Evolutionary conservation across 495 filamentous ascomycete species (phyloP).

Genomic region (Schizothecium vesticola): DNA sequence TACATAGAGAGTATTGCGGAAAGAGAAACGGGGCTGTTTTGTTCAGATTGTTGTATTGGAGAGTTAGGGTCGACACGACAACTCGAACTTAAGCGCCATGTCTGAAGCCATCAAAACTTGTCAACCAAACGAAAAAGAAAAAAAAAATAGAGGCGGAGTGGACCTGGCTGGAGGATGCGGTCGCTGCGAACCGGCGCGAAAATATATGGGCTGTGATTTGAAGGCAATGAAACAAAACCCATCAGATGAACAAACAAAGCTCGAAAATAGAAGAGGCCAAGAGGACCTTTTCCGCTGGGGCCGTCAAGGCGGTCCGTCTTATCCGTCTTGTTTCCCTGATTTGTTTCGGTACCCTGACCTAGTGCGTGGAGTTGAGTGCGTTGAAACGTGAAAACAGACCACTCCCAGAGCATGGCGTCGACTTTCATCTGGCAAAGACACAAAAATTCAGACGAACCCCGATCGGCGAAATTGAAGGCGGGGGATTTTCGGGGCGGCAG

Average conservation of each 20-base stretch:
- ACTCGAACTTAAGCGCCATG: background rate
- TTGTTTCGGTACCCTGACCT: background rate
- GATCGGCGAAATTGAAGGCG: background rate
- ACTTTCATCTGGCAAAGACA: background rate
- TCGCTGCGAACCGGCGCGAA: background rate
- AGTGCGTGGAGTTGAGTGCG: background rate
- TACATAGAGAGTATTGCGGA: too few species aligned
- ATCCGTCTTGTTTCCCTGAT: background rate
- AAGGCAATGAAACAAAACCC: background rate
- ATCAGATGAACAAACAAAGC: background rate
- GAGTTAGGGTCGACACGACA: background rate
- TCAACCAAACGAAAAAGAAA: background rate
- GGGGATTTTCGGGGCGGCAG: background rate
- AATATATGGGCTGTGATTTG: background rate
- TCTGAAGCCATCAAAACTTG: background rate
- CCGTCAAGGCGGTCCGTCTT: background rate
- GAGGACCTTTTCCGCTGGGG: background rate
- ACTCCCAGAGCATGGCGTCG: background rate
- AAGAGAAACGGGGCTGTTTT: too few species aligned
- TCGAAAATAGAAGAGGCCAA: background rate
- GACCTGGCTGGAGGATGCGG: background rate
- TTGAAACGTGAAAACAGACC: background rate
- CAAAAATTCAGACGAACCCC: background rate
- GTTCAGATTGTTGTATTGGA: too few species aligned
- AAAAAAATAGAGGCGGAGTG: background rate